Percentiles rank a stretch among this genome's conserved stretches.
These are phyloP conservation scores for Venturia asperata DNA, from an alignment of 2,329 filamentous ascomycete genomes.

Conservation along the genomic window DNA sequence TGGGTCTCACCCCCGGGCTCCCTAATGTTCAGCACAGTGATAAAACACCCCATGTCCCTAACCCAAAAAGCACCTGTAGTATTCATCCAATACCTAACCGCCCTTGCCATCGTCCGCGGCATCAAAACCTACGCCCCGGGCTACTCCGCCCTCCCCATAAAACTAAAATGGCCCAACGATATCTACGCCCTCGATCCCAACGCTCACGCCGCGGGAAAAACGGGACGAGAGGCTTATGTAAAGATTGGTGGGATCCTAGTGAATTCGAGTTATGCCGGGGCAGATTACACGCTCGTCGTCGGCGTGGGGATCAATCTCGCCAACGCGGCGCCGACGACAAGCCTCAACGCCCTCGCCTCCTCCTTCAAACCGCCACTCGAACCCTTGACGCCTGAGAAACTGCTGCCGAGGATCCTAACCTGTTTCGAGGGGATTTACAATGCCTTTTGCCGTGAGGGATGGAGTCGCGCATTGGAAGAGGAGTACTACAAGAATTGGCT, in stretches of 20 bases:
- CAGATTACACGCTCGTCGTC: slow-evolving; percentile 75
- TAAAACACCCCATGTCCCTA: slow-evolving; percentile 73
- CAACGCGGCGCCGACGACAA: slow-evolving; percentile 80
- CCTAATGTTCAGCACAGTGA: slow-evolving; percentile 79
- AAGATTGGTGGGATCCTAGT: slow-evolving; percentile 93
- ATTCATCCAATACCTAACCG: slow-evolving; percentile 89
- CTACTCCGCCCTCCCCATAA: slow-evolving; percentile 69
- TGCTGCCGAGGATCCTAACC: slow-evolving; percentile 74
- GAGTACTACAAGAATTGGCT: slow-evolving; percentile 81
- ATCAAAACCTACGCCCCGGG: slow-evolving; percentile 71
- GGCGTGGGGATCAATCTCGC: slow-evolving; percentile 77
- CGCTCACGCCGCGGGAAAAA: slow-evolving; percentile 38
- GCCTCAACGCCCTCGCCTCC: slow-evolving; percentile 59
- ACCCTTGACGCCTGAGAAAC: slow-evolving; percentile 65
- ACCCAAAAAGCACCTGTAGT: slow-evolving; percentile 70
- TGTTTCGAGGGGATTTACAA: slow-evolving; percentile 71
- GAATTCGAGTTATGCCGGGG: slow-evolving; percentile 72
- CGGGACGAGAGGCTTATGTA: slow-evolving; percentile 53
- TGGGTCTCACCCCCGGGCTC: slow-evolving; percentile 88
- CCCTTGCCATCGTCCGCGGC: slow-evolving; percentile 77
- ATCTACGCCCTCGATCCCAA: slow-evolving; percentile 46
- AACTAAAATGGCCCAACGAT: slow-evolving; percentile 97
- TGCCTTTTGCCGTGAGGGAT: slow-evolving; percentile 68
- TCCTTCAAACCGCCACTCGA: slow-evolving; percentile 42
- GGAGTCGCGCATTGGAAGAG: slow-evolving; percentile 63